Percentiles rank a stretch among this genome's conserved stretches.
Evolutionary conservation across 371 early-diverging fungal genomes (phyloP).

Genomic region (Mortierella sp.): DNA sequence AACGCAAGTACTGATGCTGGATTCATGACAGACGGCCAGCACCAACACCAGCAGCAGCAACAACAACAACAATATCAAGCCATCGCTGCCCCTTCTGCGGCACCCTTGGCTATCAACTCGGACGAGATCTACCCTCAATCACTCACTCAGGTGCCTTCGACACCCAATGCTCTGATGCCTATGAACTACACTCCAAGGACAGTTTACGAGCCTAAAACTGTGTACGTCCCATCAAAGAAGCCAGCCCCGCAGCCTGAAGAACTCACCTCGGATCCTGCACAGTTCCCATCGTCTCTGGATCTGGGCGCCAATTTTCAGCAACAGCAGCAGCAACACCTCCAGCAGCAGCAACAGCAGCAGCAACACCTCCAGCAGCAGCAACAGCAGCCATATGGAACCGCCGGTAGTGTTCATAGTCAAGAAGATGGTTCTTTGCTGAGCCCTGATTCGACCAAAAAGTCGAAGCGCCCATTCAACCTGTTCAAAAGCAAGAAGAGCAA

Average conservation of each 20-base stretch:
- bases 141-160: neutral
- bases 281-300: neutral
- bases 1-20: slow-evolving; percentile 11
- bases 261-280: neutral
- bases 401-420: neutral
- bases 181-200: slow-evolving; percentile 39
- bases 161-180: slow-evolving; percentile 23
- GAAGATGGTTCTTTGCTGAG: neutral
- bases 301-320: neutral
- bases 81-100: neutral
- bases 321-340: neutral
- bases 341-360: neutral
- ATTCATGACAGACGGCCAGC: neutral
- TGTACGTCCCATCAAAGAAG: slow-evolving; percentile 37
- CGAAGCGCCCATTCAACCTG: slow-evolving; percentile 35
- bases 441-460: slow-evolving; percentile 16
- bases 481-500: slow-evolving; percentile 45
- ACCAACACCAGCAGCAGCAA: neutral
- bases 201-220: slow-evolving; percentile 39
- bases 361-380: neutral
- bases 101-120: neutral
- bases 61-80: slow-evolving; percentile 1
- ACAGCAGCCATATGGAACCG: slow-evolving; percentile 6
- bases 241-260: slow-evolving; percentile 9
- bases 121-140: neutral